These are phyloP conservation scores for Penicillium fuscoglaucum DNA, from an alignment of 2,329 filamentous ascomycete genomes.

Conservation along the genomic window DNA sequence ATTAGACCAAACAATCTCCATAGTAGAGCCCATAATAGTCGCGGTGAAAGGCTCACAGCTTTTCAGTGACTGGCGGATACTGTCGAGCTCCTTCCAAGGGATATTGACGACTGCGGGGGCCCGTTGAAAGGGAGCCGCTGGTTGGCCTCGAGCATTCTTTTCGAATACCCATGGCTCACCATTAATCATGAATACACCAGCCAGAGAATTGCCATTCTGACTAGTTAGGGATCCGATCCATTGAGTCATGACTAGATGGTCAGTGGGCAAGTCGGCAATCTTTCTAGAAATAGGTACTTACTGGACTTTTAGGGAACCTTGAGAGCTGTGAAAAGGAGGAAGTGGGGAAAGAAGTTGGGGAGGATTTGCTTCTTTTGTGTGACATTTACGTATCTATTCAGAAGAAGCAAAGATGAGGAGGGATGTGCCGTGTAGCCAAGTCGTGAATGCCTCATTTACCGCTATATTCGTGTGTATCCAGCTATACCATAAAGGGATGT, in stretches of 20 bases:
- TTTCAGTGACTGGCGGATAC: constrained; percentile 1
- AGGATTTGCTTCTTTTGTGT: background rate
- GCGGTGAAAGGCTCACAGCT: constrained; percentile 7
- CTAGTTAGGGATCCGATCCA: constrained; percentile 7
- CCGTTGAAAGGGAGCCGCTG: constrained; percentile 3
- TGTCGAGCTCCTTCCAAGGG: constrained; percentile 11
- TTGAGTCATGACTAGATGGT: constrained; percentile 8
- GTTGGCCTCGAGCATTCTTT: constrained; percentile 4
- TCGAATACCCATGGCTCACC: constrained; percentile 14
- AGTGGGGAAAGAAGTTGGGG: background rate
- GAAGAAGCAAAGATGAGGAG: background rate
- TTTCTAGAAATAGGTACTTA: background rate
- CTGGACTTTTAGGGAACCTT: background rate
- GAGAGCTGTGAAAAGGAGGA: background rate
- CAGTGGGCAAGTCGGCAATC: background rate
- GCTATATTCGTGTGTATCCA: background rate
- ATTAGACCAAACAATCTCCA: constrained; percentile 12
- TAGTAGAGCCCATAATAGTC: constrained; percentile 9
- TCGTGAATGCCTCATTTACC: background rate
- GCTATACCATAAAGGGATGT: background rate
- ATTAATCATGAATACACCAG: constrained; percentile 10
- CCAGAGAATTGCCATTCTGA: constrained; percentile 9
- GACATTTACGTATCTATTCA: background rate
- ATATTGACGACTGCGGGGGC: constrained; percentile 13
- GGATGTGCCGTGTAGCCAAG: background rate